Conservation (phyloP, 441 rosid genomes). For the Macaranga tanarius region DNA sequence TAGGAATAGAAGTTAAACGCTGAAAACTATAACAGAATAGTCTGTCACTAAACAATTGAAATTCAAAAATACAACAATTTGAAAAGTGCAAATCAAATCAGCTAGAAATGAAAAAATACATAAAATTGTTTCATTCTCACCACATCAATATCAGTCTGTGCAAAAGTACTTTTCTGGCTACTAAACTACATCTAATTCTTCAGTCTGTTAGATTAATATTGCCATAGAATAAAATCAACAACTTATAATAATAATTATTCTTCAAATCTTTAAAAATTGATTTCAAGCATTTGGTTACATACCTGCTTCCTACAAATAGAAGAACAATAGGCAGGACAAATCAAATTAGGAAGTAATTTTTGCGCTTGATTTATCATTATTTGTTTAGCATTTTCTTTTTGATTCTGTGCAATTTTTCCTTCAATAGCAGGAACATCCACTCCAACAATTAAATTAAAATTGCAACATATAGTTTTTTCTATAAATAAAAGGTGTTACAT, state of each 20-base stretch:
- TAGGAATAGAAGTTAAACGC: too few relatives aligned
- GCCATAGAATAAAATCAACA: background rate
- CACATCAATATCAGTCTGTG: slow-evolving; percentile 53
- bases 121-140: slow-evolving; percentile 37
- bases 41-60: too few relatives aligned
- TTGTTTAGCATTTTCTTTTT: slow-evolving; percentile 80
- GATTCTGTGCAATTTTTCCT: slow-evolving; percentile 67
- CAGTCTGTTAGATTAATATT: slow-evolving; percentile 59
- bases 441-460: too few relatives aligned
- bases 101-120: background rate
- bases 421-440: slow-evolving; percentile 67
- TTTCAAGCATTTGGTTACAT: background rate
- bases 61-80: background rate
- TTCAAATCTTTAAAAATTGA: background rate
- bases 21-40: too few relatives aligned
- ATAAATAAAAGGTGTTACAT: background rate
- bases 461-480: slow-evolving; percentile 10
- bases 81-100: too few relatives aligned
- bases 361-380: slow-evolving; percentile 80
- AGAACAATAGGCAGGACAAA: too few relatives aligned
- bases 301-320: too few relatives aligned
- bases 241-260: background rate
- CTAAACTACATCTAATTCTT: slow-evolving; percentile 79
- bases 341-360: slow-evolving; percentile 43
- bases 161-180: slow-evolving; percentile 69